phyloP scores from a whole-genome alignment of 805 yeast genomes.

The Suhomyces canberraensis region DNA sequence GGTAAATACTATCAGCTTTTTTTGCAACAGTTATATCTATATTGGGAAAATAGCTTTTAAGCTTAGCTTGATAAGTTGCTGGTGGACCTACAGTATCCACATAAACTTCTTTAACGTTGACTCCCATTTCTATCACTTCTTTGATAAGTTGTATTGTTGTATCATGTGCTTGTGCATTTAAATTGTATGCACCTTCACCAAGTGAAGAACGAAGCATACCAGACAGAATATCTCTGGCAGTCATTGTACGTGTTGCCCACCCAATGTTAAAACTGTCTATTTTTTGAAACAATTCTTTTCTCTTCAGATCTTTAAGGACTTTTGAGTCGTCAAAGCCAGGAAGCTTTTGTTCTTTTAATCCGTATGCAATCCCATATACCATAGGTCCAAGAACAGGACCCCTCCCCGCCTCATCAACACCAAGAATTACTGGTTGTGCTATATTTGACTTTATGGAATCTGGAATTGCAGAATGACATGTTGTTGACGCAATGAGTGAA shows the following conservation, averaged over 20 bases:
- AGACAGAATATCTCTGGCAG: conserved; percentile 80
- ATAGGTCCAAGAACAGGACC: conserved; percentile 98
- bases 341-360: conserved; percentile 47
- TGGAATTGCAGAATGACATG: conserved; percentile 54
- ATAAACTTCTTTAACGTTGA: conserved; percentile 66
- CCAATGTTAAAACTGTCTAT: conserved; percentile 60
- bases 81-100: conserved; percentile 99
- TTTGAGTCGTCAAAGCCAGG: conserved; percentile 94
- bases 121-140: conserved; percentile 58
- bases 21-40: conserved; percentile 79
- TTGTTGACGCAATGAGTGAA: conserved; percentile 37
- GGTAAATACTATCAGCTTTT: conserved; percentile 90
- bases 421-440: conserved; percentile 53
- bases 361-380: conserved; percentile 91
- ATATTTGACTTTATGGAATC: conserved; percentile 26
- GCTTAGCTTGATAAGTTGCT: conserved; percentile 69
- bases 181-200: conserved; percentile 57
- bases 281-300: conserved; percentile 62
- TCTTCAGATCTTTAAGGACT: conserved; percentile 66
- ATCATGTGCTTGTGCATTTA: conserved; percentile 96
- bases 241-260: conserved; percentile 81
- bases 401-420: conserved; percentile 98
- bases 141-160: conserved; percentile 80
- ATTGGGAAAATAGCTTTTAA: conserved; percentile 64
- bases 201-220: conserved; percentile 73